Conservation (phyloP, 495 filamentous ascomycete species). For the Penicillium cosmopolitanum region DNA sequence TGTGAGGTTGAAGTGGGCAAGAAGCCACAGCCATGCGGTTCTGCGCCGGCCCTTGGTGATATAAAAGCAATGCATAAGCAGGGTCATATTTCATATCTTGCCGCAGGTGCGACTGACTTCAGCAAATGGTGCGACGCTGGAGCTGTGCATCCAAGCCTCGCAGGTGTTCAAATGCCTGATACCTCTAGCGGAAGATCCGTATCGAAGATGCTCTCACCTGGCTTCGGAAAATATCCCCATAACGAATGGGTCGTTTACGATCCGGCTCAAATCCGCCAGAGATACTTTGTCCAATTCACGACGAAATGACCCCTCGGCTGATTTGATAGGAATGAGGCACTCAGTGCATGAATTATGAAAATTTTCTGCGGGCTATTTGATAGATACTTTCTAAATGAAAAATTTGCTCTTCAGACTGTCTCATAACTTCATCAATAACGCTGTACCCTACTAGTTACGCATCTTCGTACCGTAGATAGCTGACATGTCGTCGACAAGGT, state of each 20-base stretch:
- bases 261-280: slow-evolving; percentile 67
- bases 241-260: slow-evolving; percentile 70
- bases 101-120: neutral
- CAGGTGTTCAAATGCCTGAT: slow-evolving; percentile 17
- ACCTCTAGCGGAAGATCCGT: neutral
- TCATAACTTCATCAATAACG: no score
- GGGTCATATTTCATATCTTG: slow-evolving; percentile 3
- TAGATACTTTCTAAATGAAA: no score
- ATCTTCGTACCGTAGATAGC: no score
- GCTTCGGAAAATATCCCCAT: neutral
- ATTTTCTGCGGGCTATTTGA: no score
- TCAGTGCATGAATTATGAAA: no score
- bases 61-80: neutral
- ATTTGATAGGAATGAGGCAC: no score
- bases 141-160: slow-evolving; percentile 15
- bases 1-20: slow-evolving; percentile 2
- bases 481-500: no score
- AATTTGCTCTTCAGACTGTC: no score
- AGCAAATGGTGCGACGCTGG: slow-evolving; percentile 14
- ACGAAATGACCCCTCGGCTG: neutral
- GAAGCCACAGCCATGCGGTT: neutral
- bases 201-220: neutral
- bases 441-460: no score
- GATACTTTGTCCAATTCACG: slow-evolving; percentile 69
- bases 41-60: neutral